These are phyloP conservation scores for Zhuliangozyma blackwelliae DNA, from an alignment of 1,139 yeast species.

Conservation along the genomic window DNA sequence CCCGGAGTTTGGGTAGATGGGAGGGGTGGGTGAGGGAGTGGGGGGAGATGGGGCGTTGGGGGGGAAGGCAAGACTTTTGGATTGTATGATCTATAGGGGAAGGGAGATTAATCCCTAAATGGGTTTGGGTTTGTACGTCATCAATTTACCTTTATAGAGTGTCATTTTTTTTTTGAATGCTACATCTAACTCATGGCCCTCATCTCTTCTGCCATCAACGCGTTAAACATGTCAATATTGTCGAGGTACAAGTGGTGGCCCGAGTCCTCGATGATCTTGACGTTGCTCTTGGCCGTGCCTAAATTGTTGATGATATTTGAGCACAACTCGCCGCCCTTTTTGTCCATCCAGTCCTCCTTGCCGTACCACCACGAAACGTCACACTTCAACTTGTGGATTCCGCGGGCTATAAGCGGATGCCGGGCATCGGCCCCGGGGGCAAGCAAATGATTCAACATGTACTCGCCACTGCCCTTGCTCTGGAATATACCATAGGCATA, in stretches of 20 bases:
- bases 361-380: constrained; percentile 70
- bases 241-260: constrained; percentile 76
- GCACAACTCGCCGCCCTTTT: constrained; percentile 48
- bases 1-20: constrained; percentile 9
- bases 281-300: constrained; percentile 31
- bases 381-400: constrained; percentile 45
- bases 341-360: constrained; percentile 75
- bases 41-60: too few relatives aligned
- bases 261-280: constrained; percentile 45
- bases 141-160: too few relatives aligned
- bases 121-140: too few relatives aligned
- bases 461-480: constrained; percentile 72
- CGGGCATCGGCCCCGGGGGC: constrained; percentile 78
- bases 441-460: constrained; percentile 61
- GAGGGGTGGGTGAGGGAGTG: too few relatives aligned
- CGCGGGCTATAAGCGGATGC: constrained; percentile 50
- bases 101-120: too few relatives aligned
- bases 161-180: too few relatives aligned
- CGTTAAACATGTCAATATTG: constrained; percentile 49
- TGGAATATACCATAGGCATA: constrained; percentile 71
- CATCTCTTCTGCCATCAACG: constrained; percentile 37
- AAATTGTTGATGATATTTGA: constrained; percentile 30
- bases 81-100: too few relatives aligned
- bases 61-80: too few relatives aligned
- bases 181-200: constrained; percentile 10